phyloP scores from a whole-genome alignment of 73 alveolate species.

The Blepharisma japonicum region DNA sequence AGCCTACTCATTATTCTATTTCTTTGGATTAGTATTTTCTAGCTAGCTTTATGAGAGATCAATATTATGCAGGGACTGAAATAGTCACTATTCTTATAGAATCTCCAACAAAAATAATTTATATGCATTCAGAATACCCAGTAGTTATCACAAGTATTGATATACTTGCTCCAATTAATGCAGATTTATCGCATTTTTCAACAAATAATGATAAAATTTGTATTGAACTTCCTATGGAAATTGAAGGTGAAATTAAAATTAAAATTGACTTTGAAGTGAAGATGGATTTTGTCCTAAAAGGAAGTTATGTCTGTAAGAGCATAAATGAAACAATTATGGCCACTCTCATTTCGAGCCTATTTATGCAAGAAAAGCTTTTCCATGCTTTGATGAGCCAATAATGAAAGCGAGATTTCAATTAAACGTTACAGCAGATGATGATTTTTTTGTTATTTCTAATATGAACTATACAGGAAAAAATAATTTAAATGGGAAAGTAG shows the following conservation, averaged over 20 bases:
- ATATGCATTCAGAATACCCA: background rate
- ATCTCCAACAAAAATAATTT: background rate
- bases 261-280: conserved; percentile 7
- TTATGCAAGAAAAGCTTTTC: conserved; percentile 68
- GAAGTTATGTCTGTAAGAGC: background rate
- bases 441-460: conserved; percentile 18
- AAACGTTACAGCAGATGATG: background rate
- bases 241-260: background rate
- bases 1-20: too few species aligned
- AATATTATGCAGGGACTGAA: background rate
- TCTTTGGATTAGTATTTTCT: too few species aligned
- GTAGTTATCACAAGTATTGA: background rate
- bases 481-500: conserved; percentile 27
- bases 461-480: conserved; percentile 14
- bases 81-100: background rate
- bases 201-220: background rate
- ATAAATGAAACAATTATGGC: background rate
- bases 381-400: conserved; percentile 91
- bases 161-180: background rate
- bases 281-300: background rate
- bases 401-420: conserved; percentile 58
- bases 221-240: background rate
- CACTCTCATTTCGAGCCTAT: conserved; percentile 62
- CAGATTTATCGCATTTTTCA: background rate
- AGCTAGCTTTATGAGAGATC: too few species aligned